Evolutionary conservation across 2,329 filamentous ascomycete genomes (phyloP), one percentile per base, ranked within the genome.

Genomic region (Dactylellina leptospora): DNA sequence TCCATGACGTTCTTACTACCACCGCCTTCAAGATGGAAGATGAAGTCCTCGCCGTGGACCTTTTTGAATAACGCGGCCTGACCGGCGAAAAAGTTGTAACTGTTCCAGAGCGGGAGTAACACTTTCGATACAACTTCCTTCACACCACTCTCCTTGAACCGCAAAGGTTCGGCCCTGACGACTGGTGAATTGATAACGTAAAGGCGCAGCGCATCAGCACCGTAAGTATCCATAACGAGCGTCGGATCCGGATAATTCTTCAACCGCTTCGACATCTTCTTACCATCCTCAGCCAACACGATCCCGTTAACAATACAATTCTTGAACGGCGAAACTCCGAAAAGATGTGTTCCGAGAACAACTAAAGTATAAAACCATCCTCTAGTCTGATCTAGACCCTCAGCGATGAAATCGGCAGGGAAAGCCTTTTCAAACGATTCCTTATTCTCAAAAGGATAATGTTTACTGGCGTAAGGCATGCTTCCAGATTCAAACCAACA

Each of bases 261-360:
- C 66, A 96, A 84, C 59, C 93, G 87, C 82, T 97, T 97, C 4
- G 92, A 96, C 93, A 97, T 97, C 84, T 97, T 97, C 84, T 96
- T 97, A 62, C 93, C 93, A 78, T 96, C 92, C 79, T 96, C 92
- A 0, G 93, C 93, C 40, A 97, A 85, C 3, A 97, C 92, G 74
- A 96, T 95, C 53, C 93, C 93, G 78, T 96, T 97, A 74, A 96
- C 92, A n/a, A 97, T 91, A 77, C 92, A 96, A 79, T 96, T 97
- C 81, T 95, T 88, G 84, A 96, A 97, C 0, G 93, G 92, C 1
- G 92, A 87, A 33, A 87, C 85, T 44, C 90, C 90, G 77, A 95
- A 96, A 2, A 97, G 84, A 78, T 96, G 91, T 5, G 90, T 95
- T 30, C 93, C 93, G 50, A 97, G 83, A 8, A 97, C 92, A 18